Base-by-base conservation (phyloP, 441 rosid genomes). In the Pelargonium citronellum region DNA sequence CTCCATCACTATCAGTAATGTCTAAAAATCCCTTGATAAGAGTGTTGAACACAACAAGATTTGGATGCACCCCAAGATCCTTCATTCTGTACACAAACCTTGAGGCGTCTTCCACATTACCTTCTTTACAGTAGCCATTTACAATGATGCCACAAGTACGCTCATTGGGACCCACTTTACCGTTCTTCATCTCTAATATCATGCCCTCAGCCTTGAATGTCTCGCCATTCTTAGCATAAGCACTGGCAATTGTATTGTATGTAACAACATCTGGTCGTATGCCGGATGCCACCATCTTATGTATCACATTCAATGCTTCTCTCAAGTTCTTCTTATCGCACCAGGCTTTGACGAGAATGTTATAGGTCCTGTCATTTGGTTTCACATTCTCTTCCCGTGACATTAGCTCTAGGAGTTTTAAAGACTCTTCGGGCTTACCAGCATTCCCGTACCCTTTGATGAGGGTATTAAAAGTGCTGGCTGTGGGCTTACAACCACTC, bases 11-110 rank as follows among this genome's bases (percentile, higher is more conserved):
- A 66, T 91, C 92, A 0, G 75, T 80, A 64, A 66, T 72, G 66
- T 83, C 84, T n/a, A 91, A 87, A 82, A 86, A 89, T 55, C 96
- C 98, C 79, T 91, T 91, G 73, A 94, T 84, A 20, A 91, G 91
- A 67, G 91, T 79, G 74, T 94, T 94, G 81, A 91, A 91, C 67
- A 94, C 79, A 43, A 94, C 80, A 44, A 85, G 92, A 81, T 94
- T 94, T n/a, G 97, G 98, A 75, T 83, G 86, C 78, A 94, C 92
- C 57, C 92, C 84, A n/a, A 88, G 88, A 83, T 87, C 85, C 79
- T 87, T 91, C 94, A 90, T 90, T 72, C 88, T 82, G 77, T 79
- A 76, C 69, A 91, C 75, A 74, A 94, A 90, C 77, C 90, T 88
- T 71, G 80, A 79, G 60, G 96, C 98, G 67, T 90, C 97, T 4